phyloP scores from a whole-genome alignment of 768 basidiomycete species.

The Lactifluus pinguis region DNA sequence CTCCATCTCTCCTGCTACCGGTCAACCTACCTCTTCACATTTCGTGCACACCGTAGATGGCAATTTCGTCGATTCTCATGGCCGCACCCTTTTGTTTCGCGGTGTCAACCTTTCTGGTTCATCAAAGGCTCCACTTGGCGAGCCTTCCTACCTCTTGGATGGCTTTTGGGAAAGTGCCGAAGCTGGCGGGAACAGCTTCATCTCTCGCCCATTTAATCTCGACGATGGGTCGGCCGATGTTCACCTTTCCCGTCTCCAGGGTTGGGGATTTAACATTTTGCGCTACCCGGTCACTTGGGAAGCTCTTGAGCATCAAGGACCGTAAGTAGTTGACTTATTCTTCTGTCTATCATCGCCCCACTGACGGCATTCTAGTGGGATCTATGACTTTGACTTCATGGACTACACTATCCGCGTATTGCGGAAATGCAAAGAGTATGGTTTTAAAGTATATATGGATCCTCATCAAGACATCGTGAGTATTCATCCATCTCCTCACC shows the following conservation, averaged over 20 bases:
- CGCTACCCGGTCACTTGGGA: conserved; percentile 92
- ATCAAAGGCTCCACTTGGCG: conserved; percentile 70
- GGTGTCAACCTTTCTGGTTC: conserved; percentile 94
- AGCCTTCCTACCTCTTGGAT: conserved; percentile 58
- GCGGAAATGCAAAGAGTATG: conserved; percentile 85
- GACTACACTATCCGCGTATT: conserved; percentile 83
- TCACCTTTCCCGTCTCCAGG: conserved; percentile 74
- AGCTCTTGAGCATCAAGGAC: conserved; percentile 85
- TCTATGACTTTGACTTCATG: conserved; percentile 87
- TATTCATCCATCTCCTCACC: conserved; percentile 11
- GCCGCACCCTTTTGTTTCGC: conserved; percentile 73
- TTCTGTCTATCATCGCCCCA: not conserved
- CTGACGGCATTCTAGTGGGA: conserved; percentile 45
- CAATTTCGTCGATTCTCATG: conserved; percentile 64
- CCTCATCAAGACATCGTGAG: conserved; percentile 93
- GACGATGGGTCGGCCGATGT: conserved; percentile 81
- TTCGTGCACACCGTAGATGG: conserved; percentile 60
- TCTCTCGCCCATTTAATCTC: conserved; percentile 70
- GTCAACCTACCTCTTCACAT: conserved; percentile 35
- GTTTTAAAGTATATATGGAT: conserved; percentile 88
- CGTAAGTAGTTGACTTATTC: conserved; percentile 49
- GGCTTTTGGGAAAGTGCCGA: conserved; percentile 81
- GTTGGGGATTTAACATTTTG: conserved; percentile 91
- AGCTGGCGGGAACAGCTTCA: conserved; percentile 56
- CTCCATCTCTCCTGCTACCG: conserved; percentile 49